Base-by-base conservation (phyloP, 148 eudicot species). In the Rhododendron simsii region DNA sequence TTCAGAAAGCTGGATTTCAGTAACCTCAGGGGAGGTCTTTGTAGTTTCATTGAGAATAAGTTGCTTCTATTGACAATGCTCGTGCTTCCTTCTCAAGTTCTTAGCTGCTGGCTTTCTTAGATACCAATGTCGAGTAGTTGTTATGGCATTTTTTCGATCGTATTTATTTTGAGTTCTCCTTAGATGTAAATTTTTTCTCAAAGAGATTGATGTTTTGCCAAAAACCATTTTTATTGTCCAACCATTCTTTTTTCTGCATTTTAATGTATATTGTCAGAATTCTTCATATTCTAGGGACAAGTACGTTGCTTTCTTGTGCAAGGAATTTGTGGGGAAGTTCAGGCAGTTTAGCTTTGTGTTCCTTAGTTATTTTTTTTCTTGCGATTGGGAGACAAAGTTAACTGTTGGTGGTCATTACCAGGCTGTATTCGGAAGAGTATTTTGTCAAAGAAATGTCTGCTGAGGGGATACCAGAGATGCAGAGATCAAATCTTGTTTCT, bases 401-500 rank as follows among this genome's bases (percentile, higher is more conserved):
- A 16, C 67, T 61, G 2, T 61, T 73, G 78, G 69, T 74, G 33
- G 50, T 57, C 28, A 50, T 76, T 80, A 71, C 76, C 92, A 98
- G 99, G 96, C 92, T 98, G 51, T 98, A 95, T 85, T 93, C 98
- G 23, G 98, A 98, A 87, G 98, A 98, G 23, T 93, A 91, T 88
- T 95, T 84, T 87, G 71, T 73, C 74, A 95, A 94, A 61, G 96
- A 98, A 90, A 93, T 98, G 99, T 67, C 98, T 73, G 85, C 90
- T 78, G 93, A 89, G 78, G 99, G 99, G 80, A 93, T 98, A 88
- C 99, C 99, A 63, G 99, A 98, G 94, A 98, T 98, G 86, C 99
- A 98, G 89, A 93, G 99, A 86, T 95, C 99, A 80, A 98, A 91
- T 81, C 96, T 98, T 74, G 95, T 94, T 80, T 95, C 99, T 59